Percentiles rank a stretch among this genome's conserved stretches.
These are phyloP conservation scores for Arctostaphylos glauca DNA, from an alignment of 148 eudicot genomes.

Conservation along the genomic window DNA sequence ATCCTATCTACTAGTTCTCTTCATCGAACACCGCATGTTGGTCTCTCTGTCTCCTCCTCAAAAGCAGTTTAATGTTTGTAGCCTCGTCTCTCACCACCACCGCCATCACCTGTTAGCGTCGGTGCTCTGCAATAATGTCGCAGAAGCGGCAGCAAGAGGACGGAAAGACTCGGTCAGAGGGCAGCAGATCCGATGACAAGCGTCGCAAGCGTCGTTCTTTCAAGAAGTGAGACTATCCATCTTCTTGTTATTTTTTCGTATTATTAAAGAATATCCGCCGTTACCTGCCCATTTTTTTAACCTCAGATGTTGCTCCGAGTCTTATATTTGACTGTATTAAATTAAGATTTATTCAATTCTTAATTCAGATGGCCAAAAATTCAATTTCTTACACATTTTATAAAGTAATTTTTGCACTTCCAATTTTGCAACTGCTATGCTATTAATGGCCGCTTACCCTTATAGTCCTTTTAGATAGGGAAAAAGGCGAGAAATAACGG, in stretches of 20 bases:
- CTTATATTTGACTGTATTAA: too few species aligned
- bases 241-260: neutral
- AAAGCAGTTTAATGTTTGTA: neutral
- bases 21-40: slow-evolving; percentile 8
- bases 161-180: slow-evolving; percentile 27
- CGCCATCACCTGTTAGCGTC: neutral
- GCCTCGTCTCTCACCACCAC: neutral
- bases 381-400: too few species aligned
- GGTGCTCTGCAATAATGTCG: slow-evolving; percentile 41
- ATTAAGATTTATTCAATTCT: too few species aligned
- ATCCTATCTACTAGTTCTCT: neutral
- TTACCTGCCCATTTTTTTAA: too few species aligned
- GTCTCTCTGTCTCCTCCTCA: neutral
- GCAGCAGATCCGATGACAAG: slow-evolving; percentile 45
- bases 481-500: too few species aligned
- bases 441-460: too few species aligned
- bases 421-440: too few species aligned
- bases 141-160: slow-evolving; percentile 59
- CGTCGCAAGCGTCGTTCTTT: slow-evolving; percentile 43
- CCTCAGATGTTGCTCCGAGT: too few species aligned
- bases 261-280: neutral
- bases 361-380: too few species aligned
- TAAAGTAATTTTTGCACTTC: too few species aligned
- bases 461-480: too few species aligned
- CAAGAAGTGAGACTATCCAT: slow-evolving; percentile 27